These are phyloP conservation scores for Xylaria multiplex DNA, from an alignment of 2,329 filamentous ascomycete genomes.

Conservation along the genomic window DNA sequence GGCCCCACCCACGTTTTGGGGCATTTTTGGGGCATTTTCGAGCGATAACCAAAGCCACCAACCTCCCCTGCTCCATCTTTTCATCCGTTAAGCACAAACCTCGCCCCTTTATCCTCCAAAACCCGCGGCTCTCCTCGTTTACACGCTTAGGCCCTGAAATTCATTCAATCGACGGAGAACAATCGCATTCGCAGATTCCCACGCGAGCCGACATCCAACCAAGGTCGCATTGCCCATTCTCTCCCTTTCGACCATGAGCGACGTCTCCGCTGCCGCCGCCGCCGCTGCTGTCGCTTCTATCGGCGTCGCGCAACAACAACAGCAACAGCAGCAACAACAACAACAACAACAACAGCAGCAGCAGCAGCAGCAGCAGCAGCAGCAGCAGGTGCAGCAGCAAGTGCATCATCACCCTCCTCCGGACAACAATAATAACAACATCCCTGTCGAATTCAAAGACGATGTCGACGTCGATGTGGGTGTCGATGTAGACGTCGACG, in stretches of 20 bases:
- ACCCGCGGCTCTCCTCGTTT: conserved; percentile 47
- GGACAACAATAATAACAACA: conserved; percentile 3
- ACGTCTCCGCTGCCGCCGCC: conserved; percentile 41
- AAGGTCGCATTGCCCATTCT: conserved; percentile 30
- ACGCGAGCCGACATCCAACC: conserved; percentile 26
- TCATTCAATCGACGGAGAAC: conserved; percentile 46
- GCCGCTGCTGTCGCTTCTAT: conserved; percentile 31
- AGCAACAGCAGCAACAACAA: conserved; percentile 10
- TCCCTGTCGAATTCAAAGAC: conserved; percentile 20
- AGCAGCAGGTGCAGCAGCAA: conserved; percentile 12
- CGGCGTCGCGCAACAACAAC: conserved; percentile 17
- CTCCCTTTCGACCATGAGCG: conserved; percentile 41
- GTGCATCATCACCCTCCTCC: conserved; percentile 18
- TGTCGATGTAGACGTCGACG: conserved; percentile 28
- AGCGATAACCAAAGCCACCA: conserved; percentile 30
- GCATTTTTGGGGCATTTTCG: conserved; percentile 34
- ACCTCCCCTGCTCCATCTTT: conserved; percentile 42
- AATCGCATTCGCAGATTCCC: conserved; percentile 36
- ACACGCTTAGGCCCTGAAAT: conserved; percentile 47
- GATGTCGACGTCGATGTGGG: conserved; percentile 18
- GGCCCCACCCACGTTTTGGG: conserved; percentile 23
- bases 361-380: conserved; percentile 1
- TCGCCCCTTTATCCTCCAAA: conserved; percentile 48
- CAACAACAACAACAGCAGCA: background rate
- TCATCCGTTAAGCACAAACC: conserved; percentile 47